These are phyloP conservation scores for Colletotrichum sp. DNA, from an alignment of 2,329 filamentous ascomycete species.

Conservation along the genomic window DNA sequence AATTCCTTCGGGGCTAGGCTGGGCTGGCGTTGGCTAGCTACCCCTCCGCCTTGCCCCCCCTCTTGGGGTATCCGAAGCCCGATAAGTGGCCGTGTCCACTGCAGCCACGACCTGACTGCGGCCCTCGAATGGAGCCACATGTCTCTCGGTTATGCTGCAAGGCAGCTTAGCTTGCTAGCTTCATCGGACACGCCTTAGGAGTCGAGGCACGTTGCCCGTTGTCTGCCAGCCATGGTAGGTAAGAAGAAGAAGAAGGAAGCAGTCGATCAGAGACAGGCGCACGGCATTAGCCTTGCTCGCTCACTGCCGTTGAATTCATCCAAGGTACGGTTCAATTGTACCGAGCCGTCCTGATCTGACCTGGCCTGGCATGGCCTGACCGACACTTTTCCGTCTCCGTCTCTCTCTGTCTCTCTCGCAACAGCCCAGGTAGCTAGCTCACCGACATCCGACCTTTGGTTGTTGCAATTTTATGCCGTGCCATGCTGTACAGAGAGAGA, in stretches of 20 bases:
- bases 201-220: neutral
- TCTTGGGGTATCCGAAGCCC: neutral
- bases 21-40: neutral
- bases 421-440: neutral
- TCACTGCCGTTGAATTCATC: neutral
- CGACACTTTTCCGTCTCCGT: neutral
- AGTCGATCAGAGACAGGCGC: neutral
- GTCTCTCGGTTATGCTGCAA: slow-evolving; percentile 19
- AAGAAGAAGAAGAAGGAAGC: neutral
- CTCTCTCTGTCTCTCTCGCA: neutral
- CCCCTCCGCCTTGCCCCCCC: slow-evolving; percentile 8
- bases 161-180: slow-evolving; percentile 16
- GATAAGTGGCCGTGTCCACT: slow-evolving; percentile 8
- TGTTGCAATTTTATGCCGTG: neutral
- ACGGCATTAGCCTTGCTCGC: neutral
- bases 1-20: neutral
- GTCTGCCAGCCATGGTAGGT: neutral
- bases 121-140: slow-evolving; percentile 24
- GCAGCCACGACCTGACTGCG: slow-evolving; percentile 11
- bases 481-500: neutral
- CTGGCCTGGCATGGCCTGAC: neutral
- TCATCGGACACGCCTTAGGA: slow-evolving; percentile 12
- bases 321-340: neutral
- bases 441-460: neutral
- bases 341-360: neutral